Conservation (phyloP, 768 basidiomycete species). For the Phylloporus sp. region DNA sequence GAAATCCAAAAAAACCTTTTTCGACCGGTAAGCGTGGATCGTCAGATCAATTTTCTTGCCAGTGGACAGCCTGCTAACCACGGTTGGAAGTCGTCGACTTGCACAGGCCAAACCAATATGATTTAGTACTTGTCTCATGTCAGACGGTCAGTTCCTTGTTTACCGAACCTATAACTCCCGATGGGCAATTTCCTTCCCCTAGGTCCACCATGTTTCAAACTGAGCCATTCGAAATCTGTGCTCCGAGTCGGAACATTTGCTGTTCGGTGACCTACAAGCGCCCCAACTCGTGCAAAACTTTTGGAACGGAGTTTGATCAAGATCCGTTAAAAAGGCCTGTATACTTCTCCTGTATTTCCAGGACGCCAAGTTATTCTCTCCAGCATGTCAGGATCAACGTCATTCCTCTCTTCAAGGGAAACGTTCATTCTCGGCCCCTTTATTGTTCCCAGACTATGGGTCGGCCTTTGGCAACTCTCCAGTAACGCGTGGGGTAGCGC, state of each 20-base stretch:
- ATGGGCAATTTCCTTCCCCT: neutral
- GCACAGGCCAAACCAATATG: constrained; percentile 1
- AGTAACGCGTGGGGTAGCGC: constrained; percentile 83
- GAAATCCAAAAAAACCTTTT: constrained; percentile 15
- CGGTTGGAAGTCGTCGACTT: constrained; percentile 5
- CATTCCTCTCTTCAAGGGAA: constrained; percentile 30
- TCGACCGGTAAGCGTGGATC: constrained; percentile 25
- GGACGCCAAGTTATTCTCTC: constrained; percentile 3
- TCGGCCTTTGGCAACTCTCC: constrained; percentile 81
- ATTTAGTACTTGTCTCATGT: constrained; percentile 7
- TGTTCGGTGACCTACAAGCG: constrained; percentile 2
- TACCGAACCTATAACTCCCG: constrained; percentile 11
- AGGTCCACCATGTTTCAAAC: constrained; percentile 11
- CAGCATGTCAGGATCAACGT: constrained; percentile 20
- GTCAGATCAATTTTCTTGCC: constrained; percentile 20
- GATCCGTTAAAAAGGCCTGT: constrained; percentile 17
- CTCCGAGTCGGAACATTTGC: constrained; percentile 12
- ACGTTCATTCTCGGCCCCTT: constrained; percentile 55
- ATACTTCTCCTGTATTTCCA: constrained; percentile 8
- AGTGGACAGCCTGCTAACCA: constrained; percentile 14
- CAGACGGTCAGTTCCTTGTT: constrained; percentile 10
- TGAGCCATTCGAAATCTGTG: constrained; percentile 1
- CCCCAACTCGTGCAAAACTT: neutral
- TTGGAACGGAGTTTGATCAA: constrained; percentile 33
- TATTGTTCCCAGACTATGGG: constrained; percentile 61